Evolutionary conservation across 345 rosid genomes (phyloP).

Genomic region (Nephelium lappaceum): DNA sequence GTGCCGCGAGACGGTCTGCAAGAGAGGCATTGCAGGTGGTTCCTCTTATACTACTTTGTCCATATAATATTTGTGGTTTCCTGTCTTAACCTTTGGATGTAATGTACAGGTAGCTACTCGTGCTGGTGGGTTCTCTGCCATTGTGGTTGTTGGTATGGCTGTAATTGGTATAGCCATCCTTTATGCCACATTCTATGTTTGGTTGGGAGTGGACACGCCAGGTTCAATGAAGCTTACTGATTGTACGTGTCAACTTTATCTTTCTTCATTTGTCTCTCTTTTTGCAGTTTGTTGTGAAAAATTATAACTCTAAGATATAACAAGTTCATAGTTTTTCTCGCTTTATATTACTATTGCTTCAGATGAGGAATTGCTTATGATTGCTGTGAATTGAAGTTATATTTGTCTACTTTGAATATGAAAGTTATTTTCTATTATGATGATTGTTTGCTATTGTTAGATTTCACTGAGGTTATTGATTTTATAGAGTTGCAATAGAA

Average conservation of each 20-base stretch:
- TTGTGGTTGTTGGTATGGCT: slow-evolving; percentile 99
- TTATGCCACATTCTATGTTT: slow-evolving; percentile 88
- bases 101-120: slow-evolving; percentile 81
- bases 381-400: neutral
- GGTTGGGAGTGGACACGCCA: slow-evolving; percentile 85
- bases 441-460: neutral
- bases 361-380: slow-evolving; percentile 3
- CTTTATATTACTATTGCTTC: neutral
- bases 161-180: slow-evolving; percentile 95
- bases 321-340: neutral
- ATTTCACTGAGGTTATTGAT: neutral
- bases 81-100: slow-evolving; percentile 30
- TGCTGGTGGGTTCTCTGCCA: slow-evolving; percentile 98
- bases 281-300: neutral
- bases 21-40: slow-evolving; percentile 99
- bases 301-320: neutral
- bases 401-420: neutral
- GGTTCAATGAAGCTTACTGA: slow-evolving; percentile 92
- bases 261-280: neutral
- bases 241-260: slow-evolving; percentile 53
- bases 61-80: slow-evolving; percentile 22
- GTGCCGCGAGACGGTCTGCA: slow-evolving; percentile 99
- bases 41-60: slow-evolving; percentile 19
- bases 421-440: neutral
- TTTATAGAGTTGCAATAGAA: neutral